Evolutionary conservation across 192 early-diverging fungal genomes (phyloP), one percentile per base, ranked within the genome.

Genomic region (Irineochytrium annulatum): DNA sequence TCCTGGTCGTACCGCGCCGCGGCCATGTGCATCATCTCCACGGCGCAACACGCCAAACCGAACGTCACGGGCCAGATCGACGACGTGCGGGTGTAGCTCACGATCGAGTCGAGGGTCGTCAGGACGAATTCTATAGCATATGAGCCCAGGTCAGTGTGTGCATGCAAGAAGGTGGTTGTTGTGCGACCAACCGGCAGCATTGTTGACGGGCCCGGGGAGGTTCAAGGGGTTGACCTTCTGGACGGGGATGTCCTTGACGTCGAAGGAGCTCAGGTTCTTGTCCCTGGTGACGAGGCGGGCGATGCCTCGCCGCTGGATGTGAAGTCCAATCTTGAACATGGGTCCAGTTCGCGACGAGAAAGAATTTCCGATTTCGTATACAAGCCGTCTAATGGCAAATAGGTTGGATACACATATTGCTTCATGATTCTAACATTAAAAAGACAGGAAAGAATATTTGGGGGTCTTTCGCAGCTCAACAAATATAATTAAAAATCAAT

Each of bases 21-120:
- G 33, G 93, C 91, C 86, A 92, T 95, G 78, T 95, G 94, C 93
- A 80, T 80, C 94, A 97, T 97, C 80, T 97, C 94, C 31, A 93
- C 92, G 63, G 94, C 94, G 71, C 94, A 97, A 73, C 94, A 97
- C 0, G 93, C 93, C 37, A 94, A 80, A 69, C 89, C 91, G 72
- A 91, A 92, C 22, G 87, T 91, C 84, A 81, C 72, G 31, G 77
- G 79, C 79, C 79, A 81, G 60, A 94, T 89, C 46, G 93, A 95
- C 28, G 88, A 86, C 37, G 92, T 90, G 69, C 91, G 88, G 53
- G 85, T 86, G 91, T 91, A 98, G 82, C 90, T 95, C 67, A 93
- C 80, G 53, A 95, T 80, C 74, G 90, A 85, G 65, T 97, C 92
- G 39, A 97, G 79, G 29, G 91, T 93, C 20, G 92, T 91, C 16